phyloP scores from a whole-genome alignment of 352 stramenopile genomes.

The Phytopythium chamaehyphon region DNA sequence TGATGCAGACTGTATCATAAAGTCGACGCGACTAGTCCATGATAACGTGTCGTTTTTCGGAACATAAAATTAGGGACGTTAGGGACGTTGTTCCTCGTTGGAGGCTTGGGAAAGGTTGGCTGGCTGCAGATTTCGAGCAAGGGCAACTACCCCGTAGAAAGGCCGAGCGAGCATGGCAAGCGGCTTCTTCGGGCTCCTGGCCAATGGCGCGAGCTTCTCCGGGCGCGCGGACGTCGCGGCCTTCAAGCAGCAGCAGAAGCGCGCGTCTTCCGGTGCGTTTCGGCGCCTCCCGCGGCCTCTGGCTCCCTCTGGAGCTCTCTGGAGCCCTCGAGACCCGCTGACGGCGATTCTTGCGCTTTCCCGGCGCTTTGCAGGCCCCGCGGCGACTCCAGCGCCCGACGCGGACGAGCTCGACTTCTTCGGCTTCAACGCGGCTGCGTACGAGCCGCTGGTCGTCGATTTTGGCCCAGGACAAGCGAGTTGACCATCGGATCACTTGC shows the following conservation, averaged over 20 bases:
- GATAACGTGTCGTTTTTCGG: no score
- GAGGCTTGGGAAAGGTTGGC: background rate
- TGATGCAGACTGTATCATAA: no score
- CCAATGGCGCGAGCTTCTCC: slow-evolving; percentile 68
- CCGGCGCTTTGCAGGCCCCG: background rate
- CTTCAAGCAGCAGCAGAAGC: slow-evolving; percentile 44
- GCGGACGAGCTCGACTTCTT: slow-evolving; percentile 77
- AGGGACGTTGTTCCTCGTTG: no score
- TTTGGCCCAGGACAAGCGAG: background rate
- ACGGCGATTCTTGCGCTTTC: no score
- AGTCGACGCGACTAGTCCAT: no score
- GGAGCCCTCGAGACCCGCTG: no score
- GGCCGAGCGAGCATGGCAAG: slow-evolving; percentile 44
- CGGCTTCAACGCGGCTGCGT: slow-evolving; percentile 49
- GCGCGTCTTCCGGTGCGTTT: slow-evolving; percentile 15
- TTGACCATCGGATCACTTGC: background rate
- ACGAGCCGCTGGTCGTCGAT: background rate
- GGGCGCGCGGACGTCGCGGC: slow-evolving; percentile 47
- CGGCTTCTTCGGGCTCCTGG: slow-evolving; percentile 69
- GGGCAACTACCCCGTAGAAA: no score
- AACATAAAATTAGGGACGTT: no score
- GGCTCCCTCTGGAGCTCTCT: background rate
- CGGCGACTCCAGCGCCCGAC: slow-evolving; percentile 5
- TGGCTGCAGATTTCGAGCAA: no score
- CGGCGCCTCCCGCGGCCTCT: background rate